These are phyloP conservation scores for Ilex asprella DNA, from an alignment of 257 asterid species.

Conservation along the genomic window DNA sequence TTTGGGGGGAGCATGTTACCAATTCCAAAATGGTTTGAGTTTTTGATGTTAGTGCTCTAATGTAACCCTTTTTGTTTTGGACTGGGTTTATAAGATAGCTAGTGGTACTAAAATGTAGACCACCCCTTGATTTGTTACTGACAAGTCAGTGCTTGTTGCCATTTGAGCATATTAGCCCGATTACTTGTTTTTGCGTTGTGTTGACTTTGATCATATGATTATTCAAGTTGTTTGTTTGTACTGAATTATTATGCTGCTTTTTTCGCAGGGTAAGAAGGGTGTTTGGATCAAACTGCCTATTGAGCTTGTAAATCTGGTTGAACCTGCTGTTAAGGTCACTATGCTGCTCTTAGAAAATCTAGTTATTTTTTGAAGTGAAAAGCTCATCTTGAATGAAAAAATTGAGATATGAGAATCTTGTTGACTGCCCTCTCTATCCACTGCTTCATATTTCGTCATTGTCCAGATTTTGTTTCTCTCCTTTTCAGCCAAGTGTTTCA, in stretches of 20 bases:
- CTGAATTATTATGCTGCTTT: neutral
- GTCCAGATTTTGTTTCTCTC: too few species aligned
- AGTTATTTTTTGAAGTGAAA: neutral
- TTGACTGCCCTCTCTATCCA: constrained; percentile 1
- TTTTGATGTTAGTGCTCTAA: too few species aligned
- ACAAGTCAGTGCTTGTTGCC: neutral
- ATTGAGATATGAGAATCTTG: neutral
- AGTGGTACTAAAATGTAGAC: too few species aligned
- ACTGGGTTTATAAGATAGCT: too few species aligned
- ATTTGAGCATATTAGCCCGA: neutral
- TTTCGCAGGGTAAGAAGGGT: constrained; percentile 81
- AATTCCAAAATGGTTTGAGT: too few species aligned
- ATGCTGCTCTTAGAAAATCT: neutral
- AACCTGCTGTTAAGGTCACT: constrained; percentile 75
- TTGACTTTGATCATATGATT: neutral
- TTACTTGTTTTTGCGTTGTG: neutral
- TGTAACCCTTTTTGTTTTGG: too few species aligned
- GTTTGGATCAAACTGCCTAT: constrained; percentile 95
- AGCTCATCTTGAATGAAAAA: constrained; percentile 6
- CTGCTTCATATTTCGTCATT: too few species aligned
- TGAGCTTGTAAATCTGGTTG: constrained; percentile 75
- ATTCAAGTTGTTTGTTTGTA: too few species aligned
- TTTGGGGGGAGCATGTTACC: too few species aligned
- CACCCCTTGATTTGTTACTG: too few species aligned
- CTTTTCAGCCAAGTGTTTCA: neutral